Evolutionary conservation across 331 rosid genomes (phyloP), one percentile per base, ranked within the genome.

Genomic region (Pyracantha coccinea): DNA sequence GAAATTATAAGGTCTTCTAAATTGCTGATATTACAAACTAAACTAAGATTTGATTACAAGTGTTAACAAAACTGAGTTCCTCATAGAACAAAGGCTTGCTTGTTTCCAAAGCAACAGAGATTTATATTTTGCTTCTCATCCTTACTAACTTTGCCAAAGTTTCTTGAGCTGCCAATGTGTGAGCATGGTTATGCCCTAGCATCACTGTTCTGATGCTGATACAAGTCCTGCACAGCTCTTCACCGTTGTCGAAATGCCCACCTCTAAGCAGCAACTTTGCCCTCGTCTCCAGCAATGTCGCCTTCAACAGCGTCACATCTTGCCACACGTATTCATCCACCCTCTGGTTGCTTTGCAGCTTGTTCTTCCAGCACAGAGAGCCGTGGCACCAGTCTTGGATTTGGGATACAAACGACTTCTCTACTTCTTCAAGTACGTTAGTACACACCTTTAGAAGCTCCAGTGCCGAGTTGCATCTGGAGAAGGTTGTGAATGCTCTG

Each of bases 261-360:
- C 98, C 98, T 74, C 94, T 79, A 4, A 90, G 83, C 24, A 93
- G 74, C 85, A 93, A 82, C 80, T 91, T 93, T 0, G 96, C 96
- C 77, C 97, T 83, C 4, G 92, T 93, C 85, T 93, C 98, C 54
- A 93, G 88, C 19, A 93, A 59, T 45, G 93, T 89, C 19, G 98
- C 98, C 83, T 91, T 93, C 74, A 91, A 73, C 60, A 93, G 76
- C 4, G 98, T 91, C 61, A 91, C 97, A 31, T 93, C 97, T 55
- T 93, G 98, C 98, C 98, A 93, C 47, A 91, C 97, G 54, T 86
- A 91, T 53, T 91, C 96, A 59, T 93, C 96, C 27, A 89, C 92
- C 75, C 84, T 85, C 47, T 87, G 90, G 53, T 81, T 68, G 32
- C 92, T 76, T 68, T 88, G 89, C 75, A 85, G 69, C 88, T 86